These are phyloP conservation scores for Pseudodiploospora longispora DNA, from an alignment of 2,329 filamentous ascomycete species.

Conservation along the genomic window DNA sequence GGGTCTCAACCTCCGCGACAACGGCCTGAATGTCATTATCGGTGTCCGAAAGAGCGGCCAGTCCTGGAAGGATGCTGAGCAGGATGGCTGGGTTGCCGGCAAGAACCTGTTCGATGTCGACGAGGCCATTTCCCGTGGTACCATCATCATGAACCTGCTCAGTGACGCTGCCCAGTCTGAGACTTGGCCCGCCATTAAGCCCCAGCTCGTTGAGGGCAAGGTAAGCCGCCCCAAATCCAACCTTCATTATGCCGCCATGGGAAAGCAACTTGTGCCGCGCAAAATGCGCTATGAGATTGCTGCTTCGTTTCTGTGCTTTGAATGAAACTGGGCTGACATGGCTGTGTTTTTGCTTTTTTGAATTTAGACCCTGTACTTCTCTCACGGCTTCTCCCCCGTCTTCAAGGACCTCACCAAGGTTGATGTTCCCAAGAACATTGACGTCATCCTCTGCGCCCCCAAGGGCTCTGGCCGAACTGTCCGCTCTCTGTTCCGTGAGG, in stretches of 20 bases:
- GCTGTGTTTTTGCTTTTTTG: constrained; percentile 1
- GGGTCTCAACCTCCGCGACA: constrained; percentile 98
- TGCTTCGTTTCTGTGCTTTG: not conserved
- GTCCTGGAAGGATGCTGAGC: constrained; percentile 94
- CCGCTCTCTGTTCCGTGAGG: constrained; percentile 97
- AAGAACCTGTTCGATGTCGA: constrained; percentile 99
- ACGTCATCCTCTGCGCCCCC: constrained; percentile 98
- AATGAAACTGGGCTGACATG: constrained; percentile 13
- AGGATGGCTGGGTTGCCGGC: constrained; percentile 96
- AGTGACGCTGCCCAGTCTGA: constrained; percentile 95
- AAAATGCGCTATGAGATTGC: too few species aligned
- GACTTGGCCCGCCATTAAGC: constrained; percentile 98
- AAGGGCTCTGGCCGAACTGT: constrained; percentile 99
- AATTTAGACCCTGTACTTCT: constrained; percentile 93
- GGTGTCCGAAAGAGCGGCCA: constrained; percentile 97
- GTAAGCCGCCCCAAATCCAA: constrained; percentile 34
- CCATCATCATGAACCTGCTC: constrained; percentile 98
- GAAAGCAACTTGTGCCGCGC: too few species aligned
- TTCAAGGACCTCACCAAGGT: constrained; percentile 99
- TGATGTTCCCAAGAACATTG: constrained; percentile 88
- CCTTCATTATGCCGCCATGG: too few species aligned
- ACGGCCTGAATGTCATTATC: constrained; percentile 97
- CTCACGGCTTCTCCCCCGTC: constrained; percentile 98
- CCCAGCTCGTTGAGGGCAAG: constrained; percentile 97
- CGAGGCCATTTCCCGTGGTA: constrained; percentile 87